Evolutionary conservation across 257 asterid species (phyloP).

Genomic region (Nicotiana paniculata): DNA sequence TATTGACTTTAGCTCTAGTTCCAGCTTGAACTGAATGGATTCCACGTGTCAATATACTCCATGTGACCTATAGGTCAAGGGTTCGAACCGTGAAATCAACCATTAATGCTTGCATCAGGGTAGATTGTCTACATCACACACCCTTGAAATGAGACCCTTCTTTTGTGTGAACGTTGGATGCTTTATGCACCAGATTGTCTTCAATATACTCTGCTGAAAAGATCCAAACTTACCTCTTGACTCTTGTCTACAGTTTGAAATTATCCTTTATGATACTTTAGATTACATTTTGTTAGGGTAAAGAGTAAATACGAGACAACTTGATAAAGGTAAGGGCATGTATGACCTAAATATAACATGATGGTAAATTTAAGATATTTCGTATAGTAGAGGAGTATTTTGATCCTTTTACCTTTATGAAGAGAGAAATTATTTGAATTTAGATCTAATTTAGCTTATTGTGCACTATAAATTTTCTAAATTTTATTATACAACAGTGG

Average conservation of each 20-base stretch:
- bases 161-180: too few species aligned
- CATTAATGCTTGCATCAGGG: too few species aligned
- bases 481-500: constrained; percentile 40
- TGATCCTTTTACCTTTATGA: not conserved
- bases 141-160: too few species aligned
- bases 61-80: too few species aligned
- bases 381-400: not conserved
- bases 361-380: not conserved
- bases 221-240: too few species aligned
- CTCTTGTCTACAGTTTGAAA: too few species aligned
- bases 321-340: not conserved
- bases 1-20: not conserved
- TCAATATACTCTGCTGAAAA: not conserved
- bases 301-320: not conserved
- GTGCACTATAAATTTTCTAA: not conserved
- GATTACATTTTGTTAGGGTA: too few species aligned
- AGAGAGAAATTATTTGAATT: not conserved
- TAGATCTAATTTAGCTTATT: not conserved
- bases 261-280: too few species aligned
- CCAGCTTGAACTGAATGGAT: not conserved
- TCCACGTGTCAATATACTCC: not conserved
- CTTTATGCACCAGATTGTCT: too few species aligned
- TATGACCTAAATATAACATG: not conserved
- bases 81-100: too few species aligned
- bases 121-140: too few species aligned